Evolutionary conservation across 257 asterid species (phyloP), one percentile per base, ranked within the genome.

Genomic region (Solanum pinnatisectum): DNA sequence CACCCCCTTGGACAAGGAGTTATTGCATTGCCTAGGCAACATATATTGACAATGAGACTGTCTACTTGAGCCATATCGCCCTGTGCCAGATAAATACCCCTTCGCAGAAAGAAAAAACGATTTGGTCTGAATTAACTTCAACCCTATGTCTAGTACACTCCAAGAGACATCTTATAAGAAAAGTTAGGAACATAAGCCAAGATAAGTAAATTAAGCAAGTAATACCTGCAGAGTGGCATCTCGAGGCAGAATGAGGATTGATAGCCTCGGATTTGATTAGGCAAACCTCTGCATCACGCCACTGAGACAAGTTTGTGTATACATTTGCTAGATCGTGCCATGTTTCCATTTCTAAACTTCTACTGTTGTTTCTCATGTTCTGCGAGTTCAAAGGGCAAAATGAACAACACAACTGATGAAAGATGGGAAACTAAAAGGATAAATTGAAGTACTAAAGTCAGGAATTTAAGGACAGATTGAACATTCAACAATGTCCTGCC

Each of bases 241-340:
- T 91, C 77, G 98, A 94, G 88, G 98, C 98, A 3, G 99, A 96
- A 92, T 94, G 98, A 78, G 96, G 96, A 90, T 88, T 90, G 90
- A 95, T 94, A 39, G 95, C 96, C 92, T 94, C 95, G 2, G 98
- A 96, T 88, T 95, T 96, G 15, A 92, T 88, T 70, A 96, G 98
- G 86, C 99, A 96, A 88, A 91, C 93, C 91, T 96, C 98, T 32
- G 98, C 98, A 87, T 96, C 99, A 22, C 92, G 91, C 99, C 98
- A 95, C 87, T 93, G 99, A 44, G 95, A 95, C 84, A 96, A 88
- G 90, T 96, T 92, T 56, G 96, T 93, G 89, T 95, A 95, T 65
- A 95, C 92, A 35, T 94, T 93, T 10, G 99, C 98, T 18, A 96
- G 93, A 90, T 95, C 99, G 39, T 95, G 98, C 99, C 99, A 96